Evolutionary conservation across 2,329 filamentous ascomycete genomes (phyloP).

Genomic region (Neophaeococcomyces mojaviensis): DNA sequence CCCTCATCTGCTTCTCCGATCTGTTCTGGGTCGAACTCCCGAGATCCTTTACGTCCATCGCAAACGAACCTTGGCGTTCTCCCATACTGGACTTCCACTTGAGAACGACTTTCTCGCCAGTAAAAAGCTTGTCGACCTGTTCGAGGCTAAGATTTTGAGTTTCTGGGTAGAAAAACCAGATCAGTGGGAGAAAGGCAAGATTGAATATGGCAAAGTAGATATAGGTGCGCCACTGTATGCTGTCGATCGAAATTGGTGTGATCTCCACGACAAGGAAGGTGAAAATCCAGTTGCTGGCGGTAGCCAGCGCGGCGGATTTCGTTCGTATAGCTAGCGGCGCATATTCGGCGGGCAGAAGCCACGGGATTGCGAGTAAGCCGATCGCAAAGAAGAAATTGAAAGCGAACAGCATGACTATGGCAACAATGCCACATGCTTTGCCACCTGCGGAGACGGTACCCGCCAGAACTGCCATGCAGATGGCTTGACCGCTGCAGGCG

Average conservation of each 20-base stretch:
- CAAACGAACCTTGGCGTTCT: not conserved
- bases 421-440: slow-evolving; percentile 42
- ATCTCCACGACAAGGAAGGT: slow-evolving; percentile 63
- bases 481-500: slow-evolving; percentile 56
- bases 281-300: slow-evolving; percentile 48
- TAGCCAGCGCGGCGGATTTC: slow-evolving; percentile 35
- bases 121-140: too few species aligned
- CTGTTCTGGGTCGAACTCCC: too few species aligned
- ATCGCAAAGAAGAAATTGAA: slow-evolving; percentile 56
- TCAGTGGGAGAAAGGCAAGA: slow-evolving; percentile 20
- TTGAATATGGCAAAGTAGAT: slow-evolving; percentile 25
- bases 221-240: slow-evolving; percentile 24
- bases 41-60: too few species aligned
- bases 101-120: not conserved
- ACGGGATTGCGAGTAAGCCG: slow-evolving; percentile 54
- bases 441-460: slow-evolving; percentile 37
- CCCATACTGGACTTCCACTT: not conserved
- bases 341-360: slow-evolving; percentile 57
- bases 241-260: slow-evolving; percentile 28
- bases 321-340: slow-evolving; percentile 42
- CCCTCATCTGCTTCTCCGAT: too few species aligned
- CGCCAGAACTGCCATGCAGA: slow-evolving; percentile 56
- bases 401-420: slow-evolving; percentile 51
- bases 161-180: slow-evolving; percentile 18
- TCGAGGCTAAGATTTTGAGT: slow-evolving; percentile 21